Evolutionary conservation across 768 basidiomycete genomes (phyloP), one percentile per base, ranked within the genome.

Genomic region (Termitomyces sp.): DNA sequence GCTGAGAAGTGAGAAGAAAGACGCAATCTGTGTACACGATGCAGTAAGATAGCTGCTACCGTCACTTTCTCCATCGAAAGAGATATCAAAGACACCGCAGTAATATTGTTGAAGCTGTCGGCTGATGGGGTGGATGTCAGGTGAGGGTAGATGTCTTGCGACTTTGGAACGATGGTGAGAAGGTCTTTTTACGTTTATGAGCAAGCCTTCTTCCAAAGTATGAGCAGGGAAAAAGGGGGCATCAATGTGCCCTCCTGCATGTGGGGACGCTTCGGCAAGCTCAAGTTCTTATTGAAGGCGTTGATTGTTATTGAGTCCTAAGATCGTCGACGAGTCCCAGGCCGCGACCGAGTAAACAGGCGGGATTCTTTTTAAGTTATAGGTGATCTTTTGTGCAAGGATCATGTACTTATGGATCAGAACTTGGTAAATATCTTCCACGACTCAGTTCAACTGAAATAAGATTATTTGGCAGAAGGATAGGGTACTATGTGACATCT

Each of bases 401-500:
- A 20, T n/a, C 20, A 18, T 18, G 36, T 7, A 37, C 5, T 37
- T 37, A 12, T 22, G 10, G 20, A 22, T 12, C 20, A 20, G 20
- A 43, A 12, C 20, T 43, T 22, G 42, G 42, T 12, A 43, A 20
- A 43, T 43, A 5, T 10, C 9, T 41, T 41, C 26, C 37, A 6
- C n/a, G 12, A 52, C 18, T 27, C 12, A 18, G 18, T 27, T 4
- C 3, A 39, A 39, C n/a, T 9, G 36, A 26, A 37, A 18, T 51
- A 12, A 27, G 27, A 29, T 52, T 48, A 62, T 56, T 52, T 64
- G 48, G 66, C 43, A 34, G 71, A 53, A 18, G 73, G 65, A 64
- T 77, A 80, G 6, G 84, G 84, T 22, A 86, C 75, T 43, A 87
- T 83, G 65, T 86, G 85, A 62, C 86, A 87, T 39, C 85, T 87